Evolutionary conservation across 1,139 yeast genomes (phyloP).

Genomic region (Magnusiomyces paraingens): DNA sequence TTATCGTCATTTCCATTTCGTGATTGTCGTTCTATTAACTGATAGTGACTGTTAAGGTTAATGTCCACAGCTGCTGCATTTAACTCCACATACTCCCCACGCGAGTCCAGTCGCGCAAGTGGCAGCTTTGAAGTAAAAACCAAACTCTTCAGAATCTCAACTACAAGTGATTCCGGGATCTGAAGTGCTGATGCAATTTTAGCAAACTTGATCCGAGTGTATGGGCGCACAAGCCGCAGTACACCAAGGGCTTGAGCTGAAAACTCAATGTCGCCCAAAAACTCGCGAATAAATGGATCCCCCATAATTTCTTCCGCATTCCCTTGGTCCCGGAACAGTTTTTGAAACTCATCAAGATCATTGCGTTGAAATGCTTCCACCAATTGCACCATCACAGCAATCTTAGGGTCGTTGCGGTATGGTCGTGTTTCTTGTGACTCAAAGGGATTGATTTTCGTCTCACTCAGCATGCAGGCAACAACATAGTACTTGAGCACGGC

Average conservation of each 20-base stretch:
- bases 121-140: constrained; percentile 43
- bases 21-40: not conserved
- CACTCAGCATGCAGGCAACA: constrained; percentile 57
- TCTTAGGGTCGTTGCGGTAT: constrained; percentile 36
- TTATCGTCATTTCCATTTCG: not conserved
- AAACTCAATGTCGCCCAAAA: constrained; percentile 31
- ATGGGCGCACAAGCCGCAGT: constrained; percentile 36
- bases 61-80: not conserved
- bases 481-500: constrained; percentile 55
- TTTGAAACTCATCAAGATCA: constrained; percentile 34
- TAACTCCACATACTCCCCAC: constrained; percentile 5
- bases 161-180: constrained; percentile 33
- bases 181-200: constrained; percentile 30
- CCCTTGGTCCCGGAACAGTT: constrained; percentile 22
- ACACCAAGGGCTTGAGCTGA: constrained; percentile 34
- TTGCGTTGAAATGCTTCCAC: constrained; percentile 36
- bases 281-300: constrained; percentile 27
- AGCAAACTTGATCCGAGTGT: constrained; percentile 32
- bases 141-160: constrained; percentile 38
- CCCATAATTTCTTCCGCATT: constrained; percentile 26
- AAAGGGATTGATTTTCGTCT: constrained; percentile 61
- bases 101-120: constrained; percentile 40
- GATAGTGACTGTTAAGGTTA: not conserved
- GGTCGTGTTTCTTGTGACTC: constrained; percentile 45
- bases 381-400: constrained; percentile 34